Evolutionary conservation across 2,329 filamentous ascomycete genomes (phyloP).

Genomic region (Orbilia javanica): DNA sequence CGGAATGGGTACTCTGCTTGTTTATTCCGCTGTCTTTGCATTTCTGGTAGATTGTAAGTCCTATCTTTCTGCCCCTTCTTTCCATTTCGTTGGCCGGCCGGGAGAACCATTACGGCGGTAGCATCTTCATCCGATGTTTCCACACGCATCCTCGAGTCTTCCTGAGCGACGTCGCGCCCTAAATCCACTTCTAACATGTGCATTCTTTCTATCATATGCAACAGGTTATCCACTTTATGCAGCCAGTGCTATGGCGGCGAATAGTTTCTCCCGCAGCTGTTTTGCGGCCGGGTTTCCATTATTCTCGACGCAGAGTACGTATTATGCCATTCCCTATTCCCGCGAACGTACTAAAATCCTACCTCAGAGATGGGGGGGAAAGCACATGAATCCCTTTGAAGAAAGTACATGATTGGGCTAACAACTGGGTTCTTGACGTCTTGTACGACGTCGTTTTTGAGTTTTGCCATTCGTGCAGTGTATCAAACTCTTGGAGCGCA

Average conservation of each 20-base stretch:
- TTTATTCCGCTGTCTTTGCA: conserved; percentile 87
- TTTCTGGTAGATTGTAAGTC: conserved; percentile 76
- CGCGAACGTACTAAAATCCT: background rate
- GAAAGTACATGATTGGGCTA: conserved; percentile 2
- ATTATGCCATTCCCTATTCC: conserved; percentile 33
- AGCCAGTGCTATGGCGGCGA: conserved; percentile 83
- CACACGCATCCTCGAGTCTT: background rate
- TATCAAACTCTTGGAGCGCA: conserved; percentile 77
- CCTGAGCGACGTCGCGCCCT: conserved; percentile 42
- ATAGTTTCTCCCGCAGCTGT: conserved; percentile 80
- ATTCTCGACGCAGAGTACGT: conserved; percentile 74
- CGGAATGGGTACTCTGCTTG: conserved; percentile 78
- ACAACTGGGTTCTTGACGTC: conserved; percentile 31
- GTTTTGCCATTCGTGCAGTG: conserved; percentile 65
- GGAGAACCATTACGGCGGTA: background rate
- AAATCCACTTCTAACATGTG: conserved; percentile 69
- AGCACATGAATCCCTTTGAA: background rate
- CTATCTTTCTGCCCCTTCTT: conserved; percentile 65
- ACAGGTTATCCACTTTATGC: conserved; percentile 79
- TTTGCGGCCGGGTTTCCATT: conserved; percentile 85
- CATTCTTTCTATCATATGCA: conserved; percentile 63
- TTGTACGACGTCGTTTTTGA: conserved; percentile 35
- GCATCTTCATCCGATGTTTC: conserved; percentile 61
- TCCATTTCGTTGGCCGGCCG: conserved; percentile 33
- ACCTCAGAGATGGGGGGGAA: conserved; percentile 60